phyloP scores from a whole-genome alignment of 306 rosid species.

The Vigna nakashimae region DNA sequence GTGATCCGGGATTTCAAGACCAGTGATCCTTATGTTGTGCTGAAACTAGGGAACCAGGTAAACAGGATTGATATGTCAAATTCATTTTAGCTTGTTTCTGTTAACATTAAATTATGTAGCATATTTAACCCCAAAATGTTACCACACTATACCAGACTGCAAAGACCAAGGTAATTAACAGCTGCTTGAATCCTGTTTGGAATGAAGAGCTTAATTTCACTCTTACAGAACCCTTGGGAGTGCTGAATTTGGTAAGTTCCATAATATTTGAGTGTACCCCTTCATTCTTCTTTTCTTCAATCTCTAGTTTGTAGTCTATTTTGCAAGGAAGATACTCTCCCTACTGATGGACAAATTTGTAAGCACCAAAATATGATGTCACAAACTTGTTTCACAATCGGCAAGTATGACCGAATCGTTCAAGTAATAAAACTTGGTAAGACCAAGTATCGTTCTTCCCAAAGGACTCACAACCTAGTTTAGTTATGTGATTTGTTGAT shows the following conservation, averaged over 20 bases:
- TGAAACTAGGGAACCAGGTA: slow-evolving; percentile 92
- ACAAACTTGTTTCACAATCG: too few species aligned
- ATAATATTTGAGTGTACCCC: not conserved
- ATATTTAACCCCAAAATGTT: slow-evolving; percentile 28
- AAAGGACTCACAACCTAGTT: too few species aligned
- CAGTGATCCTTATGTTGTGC: slow-evolving; percentile 97
- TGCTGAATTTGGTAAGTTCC: slow-evolving; percentile 77
- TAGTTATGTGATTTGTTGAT: too few species aligned
- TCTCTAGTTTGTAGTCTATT: not conserved
- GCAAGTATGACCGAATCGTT: too few species aligned
- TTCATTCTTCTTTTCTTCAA: not conserved
- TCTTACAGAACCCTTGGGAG: slow-evolving; percentile 68
- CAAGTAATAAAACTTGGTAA: too few species aligned
- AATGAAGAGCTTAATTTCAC: slow-evolving; percentile 88
- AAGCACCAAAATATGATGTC: too few species aligned
- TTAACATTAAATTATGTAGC: slow-evolving; percentile 26
- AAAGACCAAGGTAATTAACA: slow-evolving; percentile 90
- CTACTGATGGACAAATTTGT: too few species aligned
- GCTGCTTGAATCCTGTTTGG: slow-evolving; percentile 98
- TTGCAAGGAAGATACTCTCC: not conserved
- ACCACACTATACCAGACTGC: slow-evolving; percentile 70
- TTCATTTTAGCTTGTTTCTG: slow-evolving; percentile 30
- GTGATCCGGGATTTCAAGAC: slow-evolving; percentile 96
- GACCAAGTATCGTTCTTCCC: too few species aligned
- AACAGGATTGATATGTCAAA: not conserved